Base-by-base conservation (phyloP, 2,329 filamentous ascomycete species). In the Pseudofabraea citricarpa region DNA sequence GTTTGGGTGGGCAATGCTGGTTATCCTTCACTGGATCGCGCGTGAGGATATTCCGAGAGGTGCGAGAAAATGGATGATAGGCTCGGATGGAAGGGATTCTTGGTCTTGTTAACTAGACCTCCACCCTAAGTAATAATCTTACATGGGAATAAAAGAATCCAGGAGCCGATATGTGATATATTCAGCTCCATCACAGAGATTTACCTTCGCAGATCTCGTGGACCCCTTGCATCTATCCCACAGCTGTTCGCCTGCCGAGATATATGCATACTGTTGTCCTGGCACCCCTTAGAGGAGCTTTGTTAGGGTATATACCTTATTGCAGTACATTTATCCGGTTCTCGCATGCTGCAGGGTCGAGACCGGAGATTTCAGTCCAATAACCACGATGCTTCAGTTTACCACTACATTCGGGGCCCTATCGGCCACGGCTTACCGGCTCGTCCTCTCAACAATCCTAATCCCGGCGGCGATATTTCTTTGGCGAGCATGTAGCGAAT, bases 381-480 rank as follows among this genome's bases (percentile, higher is more conserved):
- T 76, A 1, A 76, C 73, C 1, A 64, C 66, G 1, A 77, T 77
- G 74, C 55, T 61, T 1, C 55, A 60, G 36, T 77, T 72, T 54
- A 56, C 58, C 5, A 45, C 53, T 6, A 58, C 61, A 8, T 71
- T 81, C 37, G 77, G 76, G 1, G 52, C 56, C 5, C 64, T 77
- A 24, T 74, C 74, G 0, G 64, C 77, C 1, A 70, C 69, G 0
- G 57, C 79, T 4, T 72, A 75, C 40, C 79, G 79, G 0, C 64
- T 82, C 13, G 72, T 75, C 2, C 76, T 84, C 3, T 81, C 78
- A 0, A 68, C 70, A 2, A 76, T 83, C 43, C 62, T 82, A 38
- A 66, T 83, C 22, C 73, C 78, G 0, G 79, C 75, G 5, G 72
- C 72, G 0, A 56, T 80, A 9, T 73, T 64, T 82, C 27, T 74